Percentiles rank a stretch among this genome's conserved stretches.
Conservation (phyloP, 345 rosid genomes). For the Gossypium turneri region DNA sequence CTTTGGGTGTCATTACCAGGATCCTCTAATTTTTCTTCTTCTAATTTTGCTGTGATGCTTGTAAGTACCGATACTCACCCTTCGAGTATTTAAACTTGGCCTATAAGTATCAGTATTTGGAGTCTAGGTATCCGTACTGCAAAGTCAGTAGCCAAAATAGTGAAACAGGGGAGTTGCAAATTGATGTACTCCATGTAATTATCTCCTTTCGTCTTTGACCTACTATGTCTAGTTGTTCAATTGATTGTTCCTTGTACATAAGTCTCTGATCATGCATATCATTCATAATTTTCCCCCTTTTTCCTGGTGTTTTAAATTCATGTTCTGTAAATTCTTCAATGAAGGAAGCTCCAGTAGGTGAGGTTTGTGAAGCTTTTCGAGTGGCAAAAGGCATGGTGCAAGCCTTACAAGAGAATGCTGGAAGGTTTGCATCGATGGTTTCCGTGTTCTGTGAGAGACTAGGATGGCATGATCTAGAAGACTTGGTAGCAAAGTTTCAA, state of each 20-base stretch:
- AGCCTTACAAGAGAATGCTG: conserved; percentile 93
- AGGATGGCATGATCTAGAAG: conserved; percentile 97
- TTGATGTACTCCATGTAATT: conserved; percentile 6
- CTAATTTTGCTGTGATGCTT: no score
- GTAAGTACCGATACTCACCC: no score
- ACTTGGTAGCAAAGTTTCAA: conserved; percentile 84
- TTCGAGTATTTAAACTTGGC: no score
- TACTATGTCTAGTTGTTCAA: neutral
- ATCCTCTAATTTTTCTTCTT: no score
- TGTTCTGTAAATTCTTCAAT: conserved; percentile 26
- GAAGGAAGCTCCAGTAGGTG: conserved; percentile 84
- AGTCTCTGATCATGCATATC: neutral
- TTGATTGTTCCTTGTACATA: neutral
- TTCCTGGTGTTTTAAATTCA: conserved; percentile 13
- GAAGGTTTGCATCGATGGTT: conserved; percentile 97
- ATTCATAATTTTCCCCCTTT: no score
- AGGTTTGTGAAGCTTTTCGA: conserved; percentile 90
- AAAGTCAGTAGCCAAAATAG: no score
- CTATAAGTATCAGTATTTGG: no score
- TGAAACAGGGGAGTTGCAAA: neutral
- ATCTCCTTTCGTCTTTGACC: neutral
- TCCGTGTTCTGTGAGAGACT: conserved; percentile 92
- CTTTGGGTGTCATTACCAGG: no score
- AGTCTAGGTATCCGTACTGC: no score
- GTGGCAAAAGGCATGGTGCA: conserved; percentile 98